These are phyloP conservation scores for Wallacemonas sp. DNA, from an alignment of 208 protist genomes.

Conservation along the genomic window DNA sequence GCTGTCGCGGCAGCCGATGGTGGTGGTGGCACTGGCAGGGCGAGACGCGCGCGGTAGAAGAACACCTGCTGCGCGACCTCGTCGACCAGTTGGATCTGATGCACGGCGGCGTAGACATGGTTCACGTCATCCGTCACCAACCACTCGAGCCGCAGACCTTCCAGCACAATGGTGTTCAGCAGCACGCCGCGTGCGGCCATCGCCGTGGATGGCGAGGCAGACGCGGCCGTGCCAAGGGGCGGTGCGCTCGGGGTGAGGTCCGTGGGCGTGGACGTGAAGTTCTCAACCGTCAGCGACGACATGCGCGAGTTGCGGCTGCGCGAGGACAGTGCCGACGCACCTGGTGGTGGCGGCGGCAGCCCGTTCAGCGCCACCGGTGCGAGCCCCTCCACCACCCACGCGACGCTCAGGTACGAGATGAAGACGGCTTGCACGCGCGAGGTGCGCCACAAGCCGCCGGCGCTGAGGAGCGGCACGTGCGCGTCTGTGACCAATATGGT, in stretches of 20 bases:
- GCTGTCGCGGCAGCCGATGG: background rate
- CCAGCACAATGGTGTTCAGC: conserved; percentile 48
- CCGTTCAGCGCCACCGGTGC: no score
- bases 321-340: no score
- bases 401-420: conserved; percentile 47
- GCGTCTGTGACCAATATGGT: conserved; percentile 61
- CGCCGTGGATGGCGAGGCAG: conserved; percentile 6
- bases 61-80: conserved; percentile 40
- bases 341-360: no score
- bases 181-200: conserved; percentile 2
- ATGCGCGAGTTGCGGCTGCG: background rate
- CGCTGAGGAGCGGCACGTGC: conserved; percentile 45
- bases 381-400: conserved; percentile 36
- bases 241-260: background rate
- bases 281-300: background rate
- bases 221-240: conserved; percentile 10
- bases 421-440: conserved; percentile 35
- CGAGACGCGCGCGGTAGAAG: conserved; percentile 54
- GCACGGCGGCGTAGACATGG: conserved; percentile 47
- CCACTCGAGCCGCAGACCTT: conserved; percentile 49
- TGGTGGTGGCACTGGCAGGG: conserved; percentile 15
- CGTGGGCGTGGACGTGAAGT: background rate
- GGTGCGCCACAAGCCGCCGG: conserved; percentile 48
- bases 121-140: conserved; percentile 55
- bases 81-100: conserved; percentile 71